Evolutionary conservation across 768 basidiomycete species (phyloP).

Genomic region (Phaffia australis): DNA sequence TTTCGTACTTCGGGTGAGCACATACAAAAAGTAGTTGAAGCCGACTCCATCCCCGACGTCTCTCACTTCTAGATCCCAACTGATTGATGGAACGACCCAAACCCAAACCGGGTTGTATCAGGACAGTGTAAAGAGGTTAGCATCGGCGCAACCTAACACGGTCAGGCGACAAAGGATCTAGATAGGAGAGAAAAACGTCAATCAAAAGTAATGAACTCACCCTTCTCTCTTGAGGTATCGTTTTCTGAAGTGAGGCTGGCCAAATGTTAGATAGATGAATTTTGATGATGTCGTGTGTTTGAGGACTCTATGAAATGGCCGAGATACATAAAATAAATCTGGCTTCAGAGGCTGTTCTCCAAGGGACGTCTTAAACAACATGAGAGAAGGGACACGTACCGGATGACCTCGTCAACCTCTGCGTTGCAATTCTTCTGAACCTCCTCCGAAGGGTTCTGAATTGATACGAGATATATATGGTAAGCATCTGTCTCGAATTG

Average conservation of each 20-base stretch:
- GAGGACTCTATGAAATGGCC: slow-evolving; percentile 7
- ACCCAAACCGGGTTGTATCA: too few relatives aligned
- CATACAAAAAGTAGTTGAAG: too few relatives aligned
- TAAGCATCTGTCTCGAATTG: not conserved
- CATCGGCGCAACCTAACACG: too few relatives aligned
- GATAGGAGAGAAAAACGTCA: too few relatives aligned
- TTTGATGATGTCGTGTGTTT: slow-evolving; percentile 27
- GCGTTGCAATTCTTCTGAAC: slow-evolving; percentile 29
- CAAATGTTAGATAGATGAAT: slow-evolving; percentile 50
- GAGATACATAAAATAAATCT: slow-evolving; percentile 43
- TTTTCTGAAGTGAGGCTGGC: slow-evolving; percentile 76
- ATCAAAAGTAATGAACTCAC: not conserved
- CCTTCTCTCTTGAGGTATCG: slow-evolving; percentile 50
- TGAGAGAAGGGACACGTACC: slow-evolving; percentile 41
- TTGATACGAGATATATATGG: not conserved
- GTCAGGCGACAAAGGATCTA: too few relatives aligned
- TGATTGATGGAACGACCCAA: too few relatives aligned
- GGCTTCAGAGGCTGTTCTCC: not conserved
- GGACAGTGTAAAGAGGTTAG: too few relatives aligned
- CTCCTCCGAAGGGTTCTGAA: slow-evolving; percentile 61
- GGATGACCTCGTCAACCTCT: slow-evolving; percentile 60
- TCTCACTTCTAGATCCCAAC: too few relatives aligned
- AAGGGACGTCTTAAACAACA: not conserved
- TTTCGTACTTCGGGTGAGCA: too few relatives aligned
- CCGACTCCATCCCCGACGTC: too few relatives aligned